Percentiles rank a stretch among this genome's conserved stretches.
Conservation (phyloP, 768 basidiomycete genomes). For the Kondoa subrosea region DNA sequence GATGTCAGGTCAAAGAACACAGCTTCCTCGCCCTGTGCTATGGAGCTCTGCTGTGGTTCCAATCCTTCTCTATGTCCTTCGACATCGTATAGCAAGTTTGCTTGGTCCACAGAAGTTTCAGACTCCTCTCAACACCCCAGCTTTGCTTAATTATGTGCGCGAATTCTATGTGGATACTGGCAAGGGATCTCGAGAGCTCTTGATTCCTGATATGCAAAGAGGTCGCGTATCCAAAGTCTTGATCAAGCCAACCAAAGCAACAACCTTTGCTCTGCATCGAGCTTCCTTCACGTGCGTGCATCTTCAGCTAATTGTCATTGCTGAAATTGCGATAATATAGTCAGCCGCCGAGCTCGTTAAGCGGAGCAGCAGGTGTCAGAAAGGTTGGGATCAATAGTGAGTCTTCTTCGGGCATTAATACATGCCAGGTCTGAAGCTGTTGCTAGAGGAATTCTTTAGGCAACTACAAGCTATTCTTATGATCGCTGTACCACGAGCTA, state of each 20-base stretch:
- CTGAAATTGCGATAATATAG: too few relatives aligned
- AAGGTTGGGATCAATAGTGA: constrained; percentile 26
- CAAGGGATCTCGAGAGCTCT: constrained; percentile 22
- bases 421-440: too few relatives aligned
- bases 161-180: constrained; percentile 23
- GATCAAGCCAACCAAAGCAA: constrained; percentile 24
- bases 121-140: not conserved
- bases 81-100: not conserved
- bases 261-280: constrained; percentile 23
- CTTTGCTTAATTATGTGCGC: constrained; percentile 1
- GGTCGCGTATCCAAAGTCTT: constrained; percentile 22
- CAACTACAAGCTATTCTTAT: constrained; percentile 25
- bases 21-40: too few relatives aligned
- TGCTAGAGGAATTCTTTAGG: constrained; percentile 27
- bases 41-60: not conserved
- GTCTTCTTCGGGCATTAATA: too few relatives aligned
- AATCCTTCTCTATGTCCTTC: not conserved
- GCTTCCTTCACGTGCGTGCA: constrained; percentile 15
- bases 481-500: constrained; percentile 23
- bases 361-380: too few relatives aligned
- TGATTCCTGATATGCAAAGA: constrained; percentile 20
- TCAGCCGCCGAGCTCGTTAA: too few relatives aligned
- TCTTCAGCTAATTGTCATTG: too few relatives aligned
- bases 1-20: too few relatives aligned
- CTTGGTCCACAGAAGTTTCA: not conserved